A percentile compares a stretch with the other conserved stretches of the same genome.
Conservation (phyloP, 805 yeast genomes). For the Saturnispora saitoi region DNA sequence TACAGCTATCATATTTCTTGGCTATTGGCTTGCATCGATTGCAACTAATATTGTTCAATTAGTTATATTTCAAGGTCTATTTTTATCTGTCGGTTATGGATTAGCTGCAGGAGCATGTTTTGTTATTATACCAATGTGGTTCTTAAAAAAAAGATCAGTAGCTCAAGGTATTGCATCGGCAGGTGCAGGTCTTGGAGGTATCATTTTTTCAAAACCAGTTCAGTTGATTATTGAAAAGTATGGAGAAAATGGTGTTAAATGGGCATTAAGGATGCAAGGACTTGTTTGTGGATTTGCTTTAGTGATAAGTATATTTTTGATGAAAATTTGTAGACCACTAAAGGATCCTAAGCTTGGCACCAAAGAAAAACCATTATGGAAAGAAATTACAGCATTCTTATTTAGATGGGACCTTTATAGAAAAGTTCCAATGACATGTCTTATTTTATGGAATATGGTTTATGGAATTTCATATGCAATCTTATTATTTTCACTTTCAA, state of each 20-base stretch:
- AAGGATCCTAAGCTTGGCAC: slow-evolving; percentile 11
- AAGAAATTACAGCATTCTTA: slow-evolving; percentile 15
- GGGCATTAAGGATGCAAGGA: slow-evolving; percentile 41
- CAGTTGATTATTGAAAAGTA: slow-evolving; percentile 34
- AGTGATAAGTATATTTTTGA: slow-evolving; percentile 15
- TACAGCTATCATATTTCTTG: slow-evolving; percentile 31
- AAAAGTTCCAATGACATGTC: slow-evolving; percentile 20
- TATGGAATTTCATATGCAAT: slow-evolving; percentile 29
- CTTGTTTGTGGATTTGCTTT: slow-evolving; percentile 23
- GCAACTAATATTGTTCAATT: slow-evolving; percentile 35
- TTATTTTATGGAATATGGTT: slow-evolving; percentile 20
- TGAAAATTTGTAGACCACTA: slow-evolving; percentile 20
- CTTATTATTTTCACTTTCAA: slow-evolving; percentile 37
- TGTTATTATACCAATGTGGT: slow-evolving; percentile 43
- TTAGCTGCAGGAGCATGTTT: slow-evolving; percentile 29
- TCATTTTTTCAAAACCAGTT: slow-evolving; percentile 35
- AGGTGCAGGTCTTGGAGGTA: slow-evolving; percentile 50
- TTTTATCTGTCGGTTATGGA: slow-evolving; percentile 37
- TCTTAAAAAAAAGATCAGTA: slow-evolving; percentile 33
- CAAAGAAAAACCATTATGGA: slow-evolving; percentile 14
- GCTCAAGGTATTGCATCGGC: slow-evolving; percentile 42
- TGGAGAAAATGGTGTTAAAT: slow-evolving; percentile 15
- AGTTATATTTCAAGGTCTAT: slow-evolving; percentile 40
- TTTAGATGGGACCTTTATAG: slow-evolving; percentile 13
- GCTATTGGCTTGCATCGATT: slow-evolving; percentile 38